Evolutionary conservation across 2,329 filamentous ascomycete species (phyloP).

Genomic region (Stromatinia cepivora): DNA sequence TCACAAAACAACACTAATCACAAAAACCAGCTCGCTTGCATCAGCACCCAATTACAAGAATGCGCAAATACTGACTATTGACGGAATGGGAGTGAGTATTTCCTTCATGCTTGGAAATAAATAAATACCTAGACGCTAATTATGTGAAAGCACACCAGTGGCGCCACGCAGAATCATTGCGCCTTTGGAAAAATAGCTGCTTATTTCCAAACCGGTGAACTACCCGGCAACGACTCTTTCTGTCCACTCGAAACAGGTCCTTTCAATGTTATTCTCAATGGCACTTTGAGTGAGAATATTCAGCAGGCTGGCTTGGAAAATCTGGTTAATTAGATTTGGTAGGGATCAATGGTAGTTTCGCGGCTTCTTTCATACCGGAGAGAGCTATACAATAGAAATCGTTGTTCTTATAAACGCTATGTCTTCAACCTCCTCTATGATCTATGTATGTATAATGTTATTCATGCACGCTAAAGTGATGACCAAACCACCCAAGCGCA

Average conservation of each 20-base stretch:
- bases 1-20: neutral
- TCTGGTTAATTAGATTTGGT: neutral
- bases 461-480: neutral
- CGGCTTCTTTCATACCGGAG: neutral
- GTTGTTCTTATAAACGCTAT: neutral
- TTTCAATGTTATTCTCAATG: neutral
- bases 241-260: constrained; percentile 28
- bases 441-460: neutral
- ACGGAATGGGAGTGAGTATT: neutral
- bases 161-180: constrained; percentile 23
- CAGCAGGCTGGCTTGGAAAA: neutral
- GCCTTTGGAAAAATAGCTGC: constrained; percentile 22
- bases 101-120: neutral
- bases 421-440: neutral
- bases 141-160: constrained; percentile 22
- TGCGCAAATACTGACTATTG: neutral
- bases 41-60: constrained; percentile 5
- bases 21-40: neutral
- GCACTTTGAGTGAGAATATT: neutral
- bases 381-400: neutral
- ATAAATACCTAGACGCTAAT: neutral
- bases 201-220: constrained; percentile 26
- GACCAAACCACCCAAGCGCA: neutral
- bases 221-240: constrained; percentile 25
- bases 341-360: neutral